Percentiles rank a stretch among this genome's conserved stretches.
Conservation (phyloP, 2,329 filamentous ascomycete species). For the Cladosporium sp. region DNA sequence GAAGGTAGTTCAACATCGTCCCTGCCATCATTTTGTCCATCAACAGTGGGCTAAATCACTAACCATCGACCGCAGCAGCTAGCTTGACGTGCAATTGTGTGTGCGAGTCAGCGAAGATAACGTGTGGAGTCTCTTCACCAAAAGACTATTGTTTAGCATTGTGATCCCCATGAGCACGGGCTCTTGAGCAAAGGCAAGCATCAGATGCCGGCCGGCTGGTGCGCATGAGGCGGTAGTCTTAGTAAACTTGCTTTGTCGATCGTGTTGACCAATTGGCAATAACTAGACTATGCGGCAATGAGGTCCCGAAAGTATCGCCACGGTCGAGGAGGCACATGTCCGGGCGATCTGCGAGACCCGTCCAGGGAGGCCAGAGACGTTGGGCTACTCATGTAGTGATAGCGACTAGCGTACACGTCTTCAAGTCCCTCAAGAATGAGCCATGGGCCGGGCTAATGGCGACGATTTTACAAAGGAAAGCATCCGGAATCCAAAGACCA, state of each 20-base stretch:
- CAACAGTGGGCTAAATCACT: not conserved
- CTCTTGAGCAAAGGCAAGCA: not conserved
- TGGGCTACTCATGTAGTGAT: not conserved
- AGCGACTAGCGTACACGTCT: not conserved
- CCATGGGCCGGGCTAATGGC: not conserved
- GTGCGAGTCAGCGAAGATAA: not conserved
- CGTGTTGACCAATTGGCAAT: not conserved
- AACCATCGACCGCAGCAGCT: not conserved
- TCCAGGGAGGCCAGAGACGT: not conserved
- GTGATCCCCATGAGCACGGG: not conserved
- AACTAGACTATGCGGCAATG: not conserved
- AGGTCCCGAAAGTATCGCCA: not conserved
- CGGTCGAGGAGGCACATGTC: not conserved
- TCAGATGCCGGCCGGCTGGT: not conserved
- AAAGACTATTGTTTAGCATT: not conserved
- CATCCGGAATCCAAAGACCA: not conserved
- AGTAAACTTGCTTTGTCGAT: not conserved
- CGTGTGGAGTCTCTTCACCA: not conserved
- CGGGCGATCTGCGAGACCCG: conserved; percentile 2
- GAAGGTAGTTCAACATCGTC: not conserved
- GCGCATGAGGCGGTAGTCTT: not conserved
- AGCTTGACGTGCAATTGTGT: not conserved
- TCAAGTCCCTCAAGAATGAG: not conserved
- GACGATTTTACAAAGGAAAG: not conserved
- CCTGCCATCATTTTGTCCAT: not conserved